Base-by-base conservation (phyloP, 2,329 filamentous ascomycete genomes). In the Spiromastix sp. region DNA sequence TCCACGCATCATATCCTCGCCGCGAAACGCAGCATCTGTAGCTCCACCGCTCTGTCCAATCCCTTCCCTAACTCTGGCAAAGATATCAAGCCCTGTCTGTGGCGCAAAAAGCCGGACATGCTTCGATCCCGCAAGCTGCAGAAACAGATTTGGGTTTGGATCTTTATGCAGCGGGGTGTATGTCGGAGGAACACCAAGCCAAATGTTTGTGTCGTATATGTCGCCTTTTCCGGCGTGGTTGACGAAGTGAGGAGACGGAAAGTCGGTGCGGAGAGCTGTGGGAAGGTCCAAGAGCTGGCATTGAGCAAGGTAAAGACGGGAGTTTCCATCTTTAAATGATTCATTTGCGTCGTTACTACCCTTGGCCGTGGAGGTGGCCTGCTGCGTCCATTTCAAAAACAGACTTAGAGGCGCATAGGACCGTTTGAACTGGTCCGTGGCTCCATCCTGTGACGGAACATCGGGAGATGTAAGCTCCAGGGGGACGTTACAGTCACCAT, bases 61-160 rank as follows among this genome's bases (percentile, higher is more conserved):
- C 24, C 49, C 45, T 32, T 39, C 41, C 31, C 67, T 62, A n/a
- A 72, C 65, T 20, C 52, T 49, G 22, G 62, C 64, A 54, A 86
- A 94, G 2, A 94, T 54, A 1, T 49, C 57, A 30, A 71, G 62
- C 1, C 91, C 91, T 3, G 66, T 50, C 0, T 59, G 51, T 0
- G 86, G 85, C 4, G 68, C 61, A 39, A 89, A 67, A 9, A 95
- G 54, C n/a, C 86, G 70, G 11, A 95, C 66, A 0, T 63, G 55
- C 58, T 98, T 98, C 34, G 53, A 59, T 3, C 84, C 77, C 11
- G 74, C 75, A 9, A 96, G 58, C 58, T 98, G 91, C 30, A 84
- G 75, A 54, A 96, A 94, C 0, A 95, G 50, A 52, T 98, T 98
- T 0, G 85, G 85, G 49, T 96, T 96, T 0, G 91, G 91, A 50